These are phyloP conservation scores for Marasmius fiardii DNA, from an alignment of 1,284 basidiomycete genomes.

Conservation along the genomic window DNA sequence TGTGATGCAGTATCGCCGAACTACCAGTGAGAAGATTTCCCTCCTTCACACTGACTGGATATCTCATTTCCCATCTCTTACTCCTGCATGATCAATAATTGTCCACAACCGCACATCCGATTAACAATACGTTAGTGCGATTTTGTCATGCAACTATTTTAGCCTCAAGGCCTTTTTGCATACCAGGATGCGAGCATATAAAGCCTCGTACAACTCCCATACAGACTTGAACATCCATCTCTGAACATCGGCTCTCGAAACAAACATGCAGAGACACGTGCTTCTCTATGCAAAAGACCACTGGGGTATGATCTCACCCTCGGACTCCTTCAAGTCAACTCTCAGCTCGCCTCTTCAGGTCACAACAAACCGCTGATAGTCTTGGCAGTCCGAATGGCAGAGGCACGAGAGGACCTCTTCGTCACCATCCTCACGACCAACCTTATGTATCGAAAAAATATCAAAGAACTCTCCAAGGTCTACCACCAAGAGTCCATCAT, in stretches of 20 bases:
- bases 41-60: background rate
- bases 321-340: background rate
- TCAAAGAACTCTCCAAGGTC: background rate
- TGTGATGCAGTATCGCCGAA: background rate
- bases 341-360: background rate
- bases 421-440: background rate
- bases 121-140: background rate
- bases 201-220: no score
- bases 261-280: background rate
- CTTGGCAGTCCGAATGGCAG: background rate
- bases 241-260: background rate
- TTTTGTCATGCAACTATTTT: no score
- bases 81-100: background rate
- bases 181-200: no score
- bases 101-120: background rate
- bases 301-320: background rate
- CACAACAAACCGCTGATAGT: slow-evolving; percentile 2
- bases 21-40: background rate
- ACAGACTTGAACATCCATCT: background rate
- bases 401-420: background rate
- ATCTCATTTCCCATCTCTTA: background rate
- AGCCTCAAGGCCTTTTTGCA: no score
- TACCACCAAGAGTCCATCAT: background rate
- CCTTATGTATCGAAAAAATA: background rate
- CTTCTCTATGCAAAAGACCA: background rate